phyloP scores from a whole-genome alignment of 2,329 filamentous ascomycete genomes.

The Colletotrichum sp. region DNA sequence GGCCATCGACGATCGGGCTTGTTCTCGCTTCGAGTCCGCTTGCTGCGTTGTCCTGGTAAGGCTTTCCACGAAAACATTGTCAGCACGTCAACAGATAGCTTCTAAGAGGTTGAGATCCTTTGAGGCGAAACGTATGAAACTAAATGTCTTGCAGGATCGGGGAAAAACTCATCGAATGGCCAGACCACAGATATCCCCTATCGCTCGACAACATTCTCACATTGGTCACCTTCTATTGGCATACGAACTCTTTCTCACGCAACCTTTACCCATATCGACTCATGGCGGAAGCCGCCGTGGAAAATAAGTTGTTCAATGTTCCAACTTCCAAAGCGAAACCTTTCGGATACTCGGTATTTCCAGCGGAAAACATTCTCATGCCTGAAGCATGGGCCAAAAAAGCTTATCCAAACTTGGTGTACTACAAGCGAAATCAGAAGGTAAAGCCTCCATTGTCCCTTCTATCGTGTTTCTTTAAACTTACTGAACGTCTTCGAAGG shows the following conservation, averaged over 20 bases:
- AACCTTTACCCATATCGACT: slow-evolving; percentile 43
- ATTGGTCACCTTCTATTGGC: slow-evolving; percentile 59
- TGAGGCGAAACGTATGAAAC: background rate
- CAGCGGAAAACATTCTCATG: background rate
- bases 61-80: background rate
- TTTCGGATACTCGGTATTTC: background rate
- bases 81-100: background rate
- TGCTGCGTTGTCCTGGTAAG: slow-evolving; percentile 57
- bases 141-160: slow-evolving; percentile 47
- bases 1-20: slow-evolving; percentile 61
- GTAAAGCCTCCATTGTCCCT: background rate
- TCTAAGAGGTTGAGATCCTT: background rate
- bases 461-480: background rate
- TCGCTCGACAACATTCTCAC: slow-evolving; percentile 50
- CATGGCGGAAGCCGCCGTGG: background rate
- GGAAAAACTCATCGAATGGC: slow-evolving; percentile 62
- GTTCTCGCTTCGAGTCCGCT: slow-evolving; percentile 58
- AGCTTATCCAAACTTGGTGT: background rate
- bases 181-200: slow-evolving; percentile 41
- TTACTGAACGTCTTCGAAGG: background rate
- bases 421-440: background rate
- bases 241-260: slow-evolving; percentile 52
- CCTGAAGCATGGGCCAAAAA: background rate
- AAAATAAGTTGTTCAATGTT: background rate
- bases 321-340: background rate